Evolutionary conservation across 257 asterid genomes (phyloP).

Genomic region (Euphrasia confusa): DNA sequence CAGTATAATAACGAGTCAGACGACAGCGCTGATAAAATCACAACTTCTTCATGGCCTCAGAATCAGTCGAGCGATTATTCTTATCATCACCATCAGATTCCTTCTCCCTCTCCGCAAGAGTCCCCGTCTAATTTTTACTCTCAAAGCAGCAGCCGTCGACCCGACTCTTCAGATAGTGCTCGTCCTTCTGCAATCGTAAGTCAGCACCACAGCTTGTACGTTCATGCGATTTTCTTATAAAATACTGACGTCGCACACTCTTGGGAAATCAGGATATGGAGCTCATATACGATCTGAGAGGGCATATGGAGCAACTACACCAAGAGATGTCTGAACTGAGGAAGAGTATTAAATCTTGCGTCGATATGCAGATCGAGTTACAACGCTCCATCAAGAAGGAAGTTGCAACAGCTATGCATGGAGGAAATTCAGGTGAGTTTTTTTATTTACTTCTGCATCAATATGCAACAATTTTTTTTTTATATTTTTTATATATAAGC

Average conservation of each 20-base stretch:
- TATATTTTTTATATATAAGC: too few species aligned
- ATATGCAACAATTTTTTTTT: too few species aligned
- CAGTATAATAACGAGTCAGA: constrained; percentile 25
- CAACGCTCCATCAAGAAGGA: constrained; percentile 59
- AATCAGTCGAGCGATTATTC: constrained; percentile 38
- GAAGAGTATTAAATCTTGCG: constrained; percentile 59
- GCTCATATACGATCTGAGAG: constrained; percentile 65
- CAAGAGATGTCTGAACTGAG: constrained; percentile 69
- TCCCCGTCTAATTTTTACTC: constrained; percentile 37
- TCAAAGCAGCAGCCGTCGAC: constrained; percentile 30
- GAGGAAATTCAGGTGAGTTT: too few species aligned
- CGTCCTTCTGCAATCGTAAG: too few species aligned
- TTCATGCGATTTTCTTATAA: too few species aligned
- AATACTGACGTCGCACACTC: not conserved
- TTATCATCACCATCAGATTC: constrained; percentile 26
- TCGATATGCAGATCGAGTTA: constrained; percentile 56
- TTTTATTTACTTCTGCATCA: too few species aligned
- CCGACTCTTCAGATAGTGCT: not conserved
- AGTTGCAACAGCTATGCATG: constrained; percentile 31
- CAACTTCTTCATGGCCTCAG: constrained; percentile 40
- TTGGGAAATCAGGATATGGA: constrained; percentile 66
- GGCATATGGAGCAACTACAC: constrained; percentile 75
- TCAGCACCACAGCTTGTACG: too few species aligned
- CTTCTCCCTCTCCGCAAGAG: constrained; percentile 41
- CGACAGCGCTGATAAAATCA: constrained; percentile 31